Base-by-base conservation (phyloP, 1,139 yeast species). In the Scheffersomyces parashehatae region DNA sequence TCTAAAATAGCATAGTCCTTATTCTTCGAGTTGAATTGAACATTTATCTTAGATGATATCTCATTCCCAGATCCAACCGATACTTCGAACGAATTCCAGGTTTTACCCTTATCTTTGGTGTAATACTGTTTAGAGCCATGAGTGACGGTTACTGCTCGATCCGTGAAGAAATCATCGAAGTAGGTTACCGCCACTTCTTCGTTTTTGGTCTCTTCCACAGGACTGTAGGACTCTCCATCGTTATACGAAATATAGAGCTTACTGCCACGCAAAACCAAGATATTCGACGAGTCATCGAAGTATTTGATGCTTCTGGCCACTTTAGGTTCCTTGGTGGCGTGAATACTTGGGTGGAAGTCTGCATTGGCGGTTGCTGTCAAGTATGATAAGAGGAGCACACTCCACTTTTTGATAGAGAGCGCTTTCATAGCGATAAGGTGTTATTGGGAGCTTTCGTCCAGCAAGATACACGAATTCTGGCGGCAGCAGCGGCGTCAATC, bases 201-300 rank as follows among this genome's bases (percentile, higher is more conserved):
- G n/a, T 61, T 63, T 48, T 64, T 44, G 54, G 66, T 39, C 3
- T 58, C 70, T 30, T 62, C 54, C 2, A 77, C 61, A 11, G 53
- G 51, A 0, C 61, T 51, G 85, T 88, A 87, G 0, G 69, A 56
- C 14, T 59, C 68, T 6, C 95, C 95, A 51, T 83, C 81, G 56
- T 86, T 77, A 12, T 59, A 65, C 0, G 91, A 83, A 8, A 76
- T 53, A 33, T 50, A 64, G 2, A 82, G 59, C 4, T 50, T 44
- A 0, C 47, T 40, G 0, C 62, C 58, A 10, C 48, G 51, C 36
- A 73, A 59, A 10, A 70, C 65, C 34, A 85, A 51, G 5, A 83
- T 56, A 13, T 68, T 68, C 3, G 79, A 54, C 0, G 86, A 77
- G 54, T 82, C 87, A 50, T 82, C 85, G 51, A 83, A 79, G 53